Evolutionary conservation across 1,284 basidiomycete species (phyloP), one percentile per base, ranked within the genome.

Genomic region (Blastosporella zonata): DNA sequence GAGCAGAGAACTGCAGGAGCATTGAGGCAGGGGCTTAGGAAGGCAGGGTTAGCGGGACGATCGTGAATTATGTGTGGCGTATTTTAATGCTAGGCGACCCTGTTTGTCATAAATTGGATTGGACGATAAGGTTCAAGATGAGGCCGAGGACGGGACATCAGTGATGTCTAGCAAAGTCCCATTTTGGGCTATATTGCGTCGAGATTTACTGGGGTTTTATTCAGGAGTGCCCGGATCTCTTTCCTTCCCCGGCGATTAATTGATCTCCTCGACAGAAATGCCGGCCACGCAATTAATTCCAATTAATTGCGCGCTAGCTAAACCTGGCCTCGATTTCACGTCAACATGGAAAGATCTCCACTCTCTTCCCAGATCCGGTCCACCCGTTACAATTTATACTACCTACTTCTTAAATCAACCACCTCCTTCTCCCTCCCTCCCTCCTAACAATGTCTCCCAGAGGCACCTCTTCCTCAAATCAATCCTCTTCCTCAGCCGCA

Each of bases 1-100:
- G 86, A 85, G 68, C 96, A 98, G 70, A 84, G 87, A 64, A 98
- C 94, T 3, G 77, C 75, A 29, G 95, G 93, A 13, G 84, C 95
- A 70, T 71, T 99, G 62, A 77, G 64, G 56, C 72, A 81, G 61
- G 82, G 81, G 31, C 69, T 88, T 49, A 65, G 60, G 52, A 81
- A 75, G 60, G 78, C 79, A 25, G 75, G 79, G 28, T 54, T 72
- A 29, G 48, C 52, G 25, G 18, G 41, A 41, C 29, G 41, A 53
- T 47, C 48, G 46, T 53, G 43, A 46, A 51, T 34, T 47, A 38
- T 42, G 33, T 54, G 56, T 53, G 56, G 52, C 47, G 43, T 52
- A 55, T 13, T 20, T 27, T 15, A 20, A n/a, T 34, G 17, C 15
- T 17, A 7, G 39, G 3, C 28, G 39, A 28, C 25, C n/a, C 15